Base-by-base conservation (phyloP, 495 filamentous ascomycete species). In the Gamarada debralockiae region DNA sequence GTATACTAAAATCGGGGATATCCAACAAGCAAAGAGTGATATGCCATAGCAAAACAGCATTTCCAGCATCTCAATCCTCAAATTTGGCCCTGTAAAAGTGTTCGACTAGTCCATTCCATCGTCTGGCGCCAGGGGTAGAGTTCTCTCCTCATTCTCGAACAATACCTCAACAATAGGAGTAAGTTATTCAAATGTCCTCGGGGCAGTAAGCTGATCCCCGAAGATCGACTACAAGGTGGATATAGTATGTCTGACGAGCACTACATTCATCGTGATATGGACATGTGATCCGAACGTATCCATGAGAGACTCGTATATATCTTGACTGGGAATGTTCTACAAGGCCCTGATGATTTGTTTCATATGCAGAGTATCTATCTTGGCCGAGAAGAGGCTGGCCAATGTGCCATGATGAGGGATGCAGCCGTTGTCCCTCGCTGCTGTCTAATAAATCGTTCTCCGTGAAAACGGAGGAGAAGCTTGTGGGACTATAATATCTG, bases 121-220 rank as follows among this genome's bases (percentile, higher is more conserved):
- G 29, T 60, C 58, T 18, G 61, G 57, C 23, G 45, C 21, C 14
- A 53, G 33, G 12, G 52, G 43, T 20, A 63, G 37, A 27, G 57
- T 70, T 61, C 84, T 82, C 46, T 82, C 82, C 68, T 87, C 84
- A 59, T 88, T 88, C 69, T 81, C 81, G 65, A 72, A 73, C 70
- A 89, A 86, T 61, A 84, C 78, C 68, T 87, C 85, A 47, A 81
- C 81, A 66, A 84, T 82, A 12, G 78, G 75, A 21, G 36, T 36
- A 18, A 63, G 37, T 15, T 20, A 21, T 17, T 57, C 48, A 21
- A 27, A 24, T 3, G 48, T 47, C 1, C 51, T 52, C 6, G 60
- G 60, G 14, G 17, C 46, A 38, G 50, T 23, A 10, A 63, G 42
- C 22, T 57, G 37, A 4, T 22, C 13, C 25, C 52, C 54, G 37